A percentile compares a stretch with the other conserved stretches of the same genome.
phyloP scores from a whole-genome alignment of 306 rosid species.

The Cucumis sativus region DNA sequence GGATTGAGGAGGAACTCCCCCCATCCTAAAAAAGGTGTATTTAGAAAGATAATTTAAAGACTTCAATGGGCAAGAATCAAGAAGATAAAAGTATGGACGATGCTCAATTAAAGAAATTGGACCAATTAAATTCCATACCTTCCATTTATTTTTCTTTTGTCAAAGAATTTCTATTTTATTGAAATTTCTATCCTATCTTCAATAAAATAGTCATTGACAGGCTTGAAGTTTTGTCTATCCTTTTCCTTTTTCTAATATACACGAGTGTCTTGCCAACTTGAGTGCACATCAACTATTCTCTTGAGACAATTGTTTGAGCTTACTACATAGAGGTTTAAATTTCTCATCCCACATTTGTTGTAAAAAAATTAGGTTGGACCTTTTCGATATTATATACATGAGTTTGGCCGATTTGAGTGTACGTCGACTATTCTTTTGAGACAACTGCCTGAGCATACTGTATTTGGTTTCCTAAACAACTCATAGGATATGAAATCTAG shows the following conservation, averaged over 20 bases:
- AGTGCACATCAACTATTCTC: neutral
- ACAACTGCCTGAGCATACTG: neutral
- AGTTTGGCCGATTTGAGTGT: neutral
- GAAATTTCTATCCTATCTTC: neutral
- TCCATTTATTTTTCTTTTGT: neutral
- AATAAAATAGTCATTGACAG: neutral
- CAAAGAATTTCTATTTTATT: neutral
- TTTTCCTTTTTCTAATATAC: neutral
- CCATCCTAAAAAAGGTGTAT: too few relatives aligned
- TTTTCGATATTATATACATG: neutral
- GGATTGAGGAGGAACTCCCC: too few relatives aligned
- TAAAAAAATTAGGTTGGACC: neutral
- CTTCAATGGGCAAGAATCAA: neutral
- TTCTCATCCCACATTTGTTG: neutral
- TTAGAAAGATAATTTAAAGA: neutral
- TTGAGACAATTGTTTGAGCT: neutral
- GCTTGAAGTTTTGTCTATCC: neutral
- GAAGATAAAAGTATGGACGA: neutral
- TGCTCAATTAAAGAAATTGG: neutral
- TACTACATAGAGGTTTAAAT: neutral
- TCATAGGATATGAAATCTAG: neutral
- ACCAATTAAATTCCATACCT: neutral
- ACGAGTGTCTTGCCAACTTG: neutral
- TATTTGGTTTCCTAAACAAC: neutral
- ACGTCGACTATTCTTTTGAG: neutral